Percentiles rank a stretch among this genome's conserved stretches.
These are phyloP conservation scores for Leccinum imitatum DNA, from an alignment of 768 basidiomycete species.

Conservation along the genomic window DNA sequence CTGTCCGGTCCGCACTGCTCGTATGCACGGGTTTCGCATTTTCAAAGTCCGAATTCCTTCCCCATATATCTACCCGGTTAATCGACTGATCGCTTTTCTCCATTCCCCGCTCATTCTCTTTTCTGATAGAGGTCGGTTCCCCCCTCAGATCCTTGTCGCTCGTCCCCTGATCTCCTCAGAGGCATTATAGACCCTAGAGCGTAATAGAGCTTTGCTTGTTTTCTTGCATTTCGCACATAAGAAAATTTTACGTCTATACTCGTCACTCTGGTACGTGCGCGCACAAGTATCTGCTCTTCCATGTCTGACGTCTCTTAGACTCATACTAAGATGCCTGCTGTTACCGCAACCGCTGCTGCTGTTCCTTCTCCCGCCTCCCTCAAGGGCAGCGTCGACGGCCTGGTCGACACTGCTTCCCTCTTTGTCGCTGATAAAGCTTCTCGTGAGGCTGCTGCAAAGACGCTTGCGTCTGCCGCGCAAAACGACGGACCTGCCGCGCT, in stretches of 20 bases:
- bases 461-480: slow-evolving; percentile 72
- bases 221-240: slow-evolving; percentile 41
- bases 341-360: slow-evolving; percentile 61
- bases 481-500: slow-evolving; percentile 83
- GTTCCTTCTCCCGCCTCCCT: slow-evolving; percentile 65
- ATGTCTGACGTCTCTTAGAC: slow-evolving; percentile 36
- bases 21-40: slow-evolving; percentile 13
- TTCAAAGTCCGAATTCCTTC: slow-evolving; percentile 33
- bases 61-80: slow-evolving; percentile 18
- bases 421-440: slow-evolving; percentile 84
- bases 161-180: slow-evolving; percentile 16
- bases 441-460: slow-evolving; percentile 68
- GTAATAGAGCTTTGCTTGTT: slow-evolving; percentile 64
- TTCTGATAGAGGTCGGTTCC: slow-evolving; percentile 35
- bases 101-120: slow-evolving; percentile 33
- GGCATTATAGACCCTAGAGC: slow-evolving; percentile 44
- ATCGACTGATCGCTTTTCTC: slow-evolving; percentile 6
- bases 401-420: slow-evolving; percentile 72
- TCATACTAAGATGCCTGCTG: slow-evolving; percentile 71
- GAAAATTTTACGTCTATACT: slow-evolving; percentile 33
- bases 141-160: neutral
- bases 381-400: slow-evolving; percentile 65
- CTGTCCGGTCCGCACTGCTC: slow-evolving; percentile 8
- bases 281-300: neutral
- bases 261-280: slow-evolving; percentile 42